Evolutionary conservation across 192 early-diverging fungal species (phyloP), one percentile per base, ranked within the genome.

Genomic region (Coemansia sp.): DNA sequence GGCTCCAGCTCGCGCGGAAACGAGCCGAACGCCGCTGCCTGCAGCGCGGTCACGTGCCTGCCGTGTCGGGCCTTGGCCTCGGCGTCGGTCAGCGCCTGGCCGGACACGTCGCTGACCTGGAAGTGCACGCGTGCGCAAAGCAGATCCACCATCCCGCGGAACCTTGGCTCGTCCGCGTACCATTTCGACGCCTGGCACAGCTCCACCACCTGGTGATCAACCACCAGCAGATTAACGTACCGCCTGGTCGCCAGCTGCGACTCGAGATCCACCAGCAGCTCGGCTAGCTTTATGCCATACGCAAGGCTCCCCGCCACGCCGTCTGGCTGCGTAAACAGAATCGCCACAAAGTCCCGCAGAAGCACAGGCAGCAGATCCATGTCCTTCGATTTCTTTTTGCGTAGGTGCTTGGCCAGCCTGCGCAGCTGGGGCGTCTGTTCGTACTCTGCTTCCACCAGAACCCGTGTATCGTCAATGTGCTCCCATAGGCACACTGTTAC

Each of bases 161-260:
- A 80, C 37, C 88, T 83, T n/a, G 12, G 19, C 82, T 76, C 27
- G 88, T 88, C 29, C 86, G 68, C 35, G 17, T 9, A 8, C 73
- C 46, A 7, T 73, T 24, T n/a, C n/a, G 33, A 6, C n/a, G n/a
- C 32, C 56, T 22, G 39, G 18, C 65, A 64, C 10, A 72, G 72
- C 8, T 81, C 77, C 1, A 86, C 64, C 29, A 96, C 68, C 37
- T 93, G 85, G 50, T 89, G 87, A 60, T 99, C 97, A 9, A 87
- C 79, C 15, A 99, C 60, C 5, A 99, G 52, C 2, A 85, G 74
- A 62, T 90, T 86, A 46, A 97, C 85, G 58, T 84, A 94, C 34
- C 95, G 86, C n/a, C 95, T 88, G 2, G 95, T 98, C 4, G 95
- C 87, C 53, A 98, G 72, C 75, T 97, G 95, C 15, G 91, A 83